phyloP scores from a whole-genome alignment of 1,284 basidiomycete species.

The Cutaneotrichosporon mucoides region DNA sequence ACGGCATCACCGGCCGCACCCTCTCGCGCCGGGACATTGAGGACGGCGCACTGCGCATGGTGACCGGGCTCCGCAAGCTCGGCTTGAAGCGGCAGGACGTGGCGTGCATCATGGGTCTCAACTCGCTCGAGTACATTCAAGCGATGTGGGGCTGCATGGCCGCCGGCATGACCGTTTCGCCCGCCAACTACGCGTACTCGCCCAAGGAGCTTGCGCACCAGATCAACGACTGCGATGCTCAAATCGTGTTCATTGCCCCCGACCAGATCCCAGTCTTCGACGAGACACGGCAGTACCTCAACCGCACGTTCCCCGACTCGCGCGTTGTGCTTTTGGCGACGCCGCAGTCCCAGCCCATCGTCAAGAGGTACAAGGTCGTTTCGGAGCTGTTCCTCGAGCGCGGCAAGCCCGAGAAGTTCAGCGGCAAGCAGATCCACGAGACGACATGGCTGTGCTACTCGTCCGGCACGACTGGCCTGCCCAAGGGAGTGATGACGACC shows the following conservation, averaged over 20 bases:
- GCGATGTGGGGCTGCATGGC: conserved; percentile 56
- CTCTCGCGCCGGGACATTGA: conserved; percentile 59
- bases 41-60: conserved; percentile 57
- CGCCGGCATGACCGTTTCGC: conserved; percentile 34
- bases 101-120: conserved; percentile 49
- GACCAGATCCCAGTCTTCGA: conserved; percentile 50
- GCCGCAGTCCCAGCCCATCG: conserved; percentile 4
- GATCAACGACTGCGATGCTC: conserved; percentile 56
- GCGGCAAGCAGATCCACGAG: conserved; percentile 15
- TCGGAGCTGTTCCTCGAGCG: conserved; percentile 9
- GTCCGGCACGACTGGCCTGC: conserved; percentile 57
- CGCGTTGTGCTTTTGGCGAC: conserved; percentile 11
- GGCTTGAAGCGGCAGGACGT: conserved; percentile 35
- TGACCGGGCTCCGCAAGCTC: conserved; percentile 52
- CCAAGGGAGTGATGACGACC: conserved; percentile 56
- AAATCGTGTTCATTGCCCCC: conserved; percentile 57
- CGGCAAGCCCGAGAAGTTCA: conserved; percentile 11
- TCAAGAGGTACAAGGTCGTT: conserved; percentile 14
- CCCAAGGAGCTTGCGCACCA: conserved; percentile 46
- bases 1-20: conserved; percentile 58
- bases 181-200: conserved; percentile 41
- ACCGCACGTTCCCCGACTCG: conserved; percentile 10
- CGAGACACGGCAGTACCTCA: conserved; percentile 22
- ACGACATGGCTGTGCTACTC: conserved; percentile 57
- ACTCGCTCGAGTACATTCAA: conserved; percentile 62